These are phyloP conservation scores for Aspergillus hortae DNA, from an alignment of 2,329 filamentous ascomycete genomes.

Conservation along the genomic window DNA sequence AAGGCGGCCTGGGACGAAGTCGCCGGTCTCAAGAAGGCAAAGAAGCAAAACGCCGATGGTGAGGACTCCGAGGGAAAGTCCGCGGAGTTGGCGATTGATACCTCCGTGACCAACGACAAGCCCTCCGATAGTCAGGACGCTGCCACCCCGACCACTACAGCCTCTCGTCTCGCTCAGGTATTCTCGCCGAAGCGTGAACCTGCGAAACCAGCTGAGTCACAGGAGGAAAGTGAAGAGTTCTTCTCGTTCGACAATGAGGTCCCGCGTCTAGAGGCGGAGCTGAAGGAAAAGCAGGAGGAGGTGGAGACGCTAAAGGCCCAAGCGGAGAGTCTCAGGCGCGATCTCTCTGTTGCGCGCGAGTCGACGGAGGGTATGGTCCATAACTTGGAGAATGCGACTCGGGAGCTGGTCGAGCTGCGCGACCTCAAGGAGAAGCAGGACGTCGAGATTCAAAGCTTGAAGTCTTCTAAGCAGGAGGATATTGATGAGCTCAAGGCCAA, in stretches of 20 bases:
- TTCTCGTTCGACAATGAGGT: constrained; percentile 92
- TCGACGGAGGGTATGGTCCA: constrained; percentile 63
- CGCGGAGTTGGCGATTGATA: constrained; percentile 11
- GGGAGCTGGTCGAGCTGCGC: constrained; percentile 57
- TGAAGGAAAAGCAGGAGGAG: constrained; percentile 67
- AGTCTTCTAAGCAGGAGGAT: constrained; percentile 39
- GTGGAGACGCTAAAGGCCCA: constrained; percentile 68
- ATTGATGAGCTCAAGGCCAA: constrained; percentile 41
- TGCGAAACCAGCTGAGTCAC: constrained; percentile 14
- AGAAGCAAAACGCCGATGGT: constrained; percentile 31
- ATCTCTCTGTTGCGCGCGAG: constrained; percentile 69
- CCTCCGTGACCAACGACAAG: constrained; percentile 10
- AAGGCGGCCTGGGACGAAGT: constrained; percentile 63
- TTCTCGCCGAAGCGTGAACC: constrained; percentile 1
- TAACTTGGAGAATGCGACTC: constrained; percentile 64
- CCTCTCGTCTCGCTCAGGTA: constrained; percentile 1
- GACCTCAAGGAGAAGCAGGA: constrained; percentile 52
- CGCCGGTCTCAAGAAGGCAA: constrained; percentile 48
- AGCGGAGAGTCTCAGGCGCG: constrained; percentile 64
- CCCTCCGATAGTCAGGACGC: constrained; percentile 18
- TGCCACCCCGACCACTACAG: constrained; percentile 24
- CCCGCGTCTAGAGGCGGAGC: constrained; percentile 71
- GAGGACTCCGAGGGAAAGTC: constrained; percentile 18
- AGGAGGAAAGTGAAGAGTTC: constrained; percentile 63
- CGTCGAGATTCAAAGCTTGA: constrained; percentile 44